A percentile compares a stretch with the other conserved stretches of the same genome.
phyloP scores from a whole-genome alignment of 2,329 filamentous ascomycete species.

The Penicillium sp. region DNA sequence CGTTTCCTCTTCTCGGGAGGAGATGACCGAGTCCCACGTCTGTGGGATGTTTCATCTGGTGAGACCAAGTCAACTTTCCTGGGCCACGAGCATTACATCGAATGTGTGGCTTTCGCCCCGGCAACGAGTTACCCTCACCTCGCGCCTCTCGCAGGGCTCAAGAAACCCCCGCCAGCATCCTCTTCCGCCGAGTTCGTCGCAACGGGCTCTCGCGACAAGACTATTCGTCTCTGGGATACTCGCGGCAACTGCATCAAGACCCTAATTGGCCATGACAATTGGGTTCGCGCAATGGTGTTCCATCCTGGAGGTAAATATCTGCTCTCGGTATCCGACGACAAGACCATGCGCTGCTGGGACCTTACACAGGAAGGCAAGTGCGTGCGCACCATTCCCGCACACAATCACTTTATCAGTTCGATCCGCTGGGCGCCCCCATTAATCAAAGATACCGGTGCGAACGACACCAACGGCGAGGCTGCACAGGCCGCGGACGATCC shows the following conservation, averaged over 20 bases:
- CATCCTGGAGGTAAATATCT: constrained; percentile 92
- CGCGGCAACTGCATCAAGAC: constrained; percentile 83
- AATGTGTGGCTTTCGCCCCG: constrained; percentile 86
- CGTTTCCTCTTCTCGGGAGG: constrained; percentile 80
- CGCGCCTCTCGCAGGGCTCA: constrained; percentile 75
- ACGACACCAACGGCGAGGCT: constrained; percentile 18
- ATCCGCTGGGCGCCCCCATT: constrained; percentile 74
- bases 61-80: constrained; percentile 79
- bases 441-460: constrained; percentile 22
- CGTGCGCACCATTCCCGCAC: constrained; percentile 75
- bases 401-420: constrained; percentile 83
- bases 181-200: constrained; percentile 86
- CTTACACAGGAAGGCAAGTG: constrained; percentile 86
- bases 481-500: constrained; percentile 31
- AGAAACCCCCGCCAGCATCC: constrained; percentile 73
- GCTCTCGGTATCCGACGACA: constrained; percentile 83
- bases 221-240: constrained; percentile 85
- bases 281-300: constrained; percentile 83
- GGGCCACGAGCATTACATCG: constrained; percentile 82
- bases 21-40: constrained; percentile 75
- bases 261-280: constrained; percentile 87
- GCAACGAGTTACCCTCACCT: constrained; percentile 76
- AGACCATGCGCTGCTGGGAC: constrained; percentile 92
- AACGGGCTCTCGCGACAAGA: constrained; percentile 86
- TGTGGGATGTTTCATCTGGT: constrained; percentile 79